Conservation (phyloP, 2,329 filamentous ascomycete genomes). For the Pyricularia sp. region DNA sequence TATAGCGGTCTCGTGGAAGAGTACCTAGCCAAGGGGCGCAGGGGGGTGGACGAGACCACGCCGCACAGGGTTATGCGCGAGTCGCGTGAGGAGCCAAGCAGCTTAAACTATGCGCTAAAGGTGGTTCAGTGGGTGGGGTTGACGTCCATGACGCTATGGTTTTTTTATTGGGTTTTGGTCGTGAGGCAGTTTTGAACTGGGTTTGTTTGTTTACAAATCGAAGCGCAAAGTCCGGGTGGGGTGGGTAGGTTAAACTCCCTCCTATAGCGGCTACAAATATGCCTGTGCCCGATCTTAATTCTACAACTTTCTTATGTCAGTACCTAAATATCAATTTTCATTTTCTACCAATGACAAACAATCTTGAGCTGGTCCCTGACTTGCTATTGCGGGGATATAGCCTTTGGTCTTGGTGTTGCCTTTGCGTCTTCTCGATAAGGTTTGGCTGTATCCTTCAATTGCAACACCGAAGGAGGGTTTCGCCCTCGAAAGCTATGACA, state of each 20-base stretch:
- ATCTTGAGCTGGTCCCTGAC: too few relatives aligned
- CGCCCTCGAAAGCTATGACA: too few relatives aligned
- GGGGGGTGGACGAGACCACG: neutral
- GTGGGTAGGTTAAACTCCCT: too few relatives aligned
- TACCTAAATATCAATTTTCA: too few relatives aligned
- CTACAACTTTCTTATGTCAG: too few relatives aligned
- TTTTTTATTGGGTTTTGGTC: neutral
- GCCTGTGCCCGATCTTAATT: too few relatives aligned
- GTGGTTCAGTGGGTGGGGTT: neutral
- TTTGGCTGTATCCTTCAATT: neutral
- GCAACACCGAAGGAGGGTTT: neutral
- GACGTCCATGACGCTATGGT: neutral
- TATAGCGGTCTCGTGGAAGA: slow-evolving; percentile 30
- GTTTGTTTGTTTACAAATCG: too few relatives aligned
- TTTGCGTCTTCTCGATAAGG: neutral
- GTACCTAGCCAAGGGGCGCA: slow-evolving; percentile 16
- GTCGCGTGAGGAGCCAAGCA: neutral
- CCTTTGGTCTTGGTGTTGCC: too few relatives aligned
- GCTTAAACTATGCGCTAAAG: neutral
- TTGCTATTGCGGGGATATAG: too few relatives aligned
- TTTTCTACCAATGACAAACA: too few relatives aligned
- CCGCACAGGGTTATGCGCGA: neutral
- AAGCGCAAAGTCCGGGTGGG: too few relatives aligned
- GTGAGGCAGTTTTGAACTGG: neutral
- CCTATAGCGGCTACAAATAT: too few relatives aligned